Conservation (phyloP, 2,329 filamentous ascomycete genomes). For the Periconia macrospinosa region DNA sequence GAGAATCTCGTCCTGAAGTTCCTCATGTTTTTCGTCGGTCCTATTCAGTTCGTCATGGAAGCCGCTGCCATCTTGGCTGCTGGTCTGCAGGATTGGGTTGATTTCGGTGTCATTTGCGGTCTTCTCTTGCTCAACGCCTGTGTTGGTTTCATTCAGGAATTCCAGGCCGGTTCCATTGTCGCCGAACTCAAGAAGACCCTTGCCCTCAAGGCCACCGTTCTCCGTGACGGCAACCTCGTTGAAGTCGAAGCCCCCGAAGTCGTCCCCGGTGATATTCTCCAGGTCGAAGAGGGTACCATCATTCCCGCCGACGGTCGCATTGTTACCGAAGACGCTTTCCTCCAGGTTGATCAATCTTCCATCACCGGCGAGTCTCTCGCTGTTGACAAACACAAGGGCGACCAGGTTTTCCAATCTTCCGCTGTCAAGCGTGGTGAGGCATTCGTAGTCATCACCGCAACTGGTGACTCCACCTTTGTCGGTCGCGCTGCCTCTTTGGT, state of each 20-base stretch:
- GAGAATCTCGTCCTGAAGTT: conserved; percentile 85
- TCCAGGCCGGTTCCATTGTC: conserved; percentile 85
- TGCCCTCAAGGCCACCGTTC: conserved; percentile 82
- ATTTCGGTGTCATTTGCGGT: conserved; percentile 88
- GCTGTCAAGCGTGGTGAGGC: conserved; percentile 89
- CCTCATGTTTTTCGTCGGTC: conserved; percentile 78
- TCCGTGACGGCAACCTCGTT: conserved; percentile 76
- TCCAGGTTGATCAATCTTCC: conserved; percentile 89
- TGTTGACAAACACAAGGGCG: conserved; percentile 82
- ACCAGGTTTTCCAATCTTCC: conserved; percentile 82
- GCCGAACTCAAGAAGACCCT: conserved; percentile 90
- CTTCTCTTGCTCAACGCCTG: conserved; percentile 80
- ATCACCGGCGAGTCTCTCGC: conserved; percentile 91
- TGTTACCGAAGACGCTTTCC: conserved; percentile 79
- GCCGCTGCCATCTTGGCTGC: conserved; percentile 77
- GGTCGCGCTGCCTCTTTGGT: conserved; percentile 86
- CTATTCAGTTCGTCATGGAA: conserved; percentile 95
- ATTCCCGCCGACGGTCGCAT: conserved; percentile 87
- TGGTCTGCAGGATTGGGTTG: conserved; percentile 85
- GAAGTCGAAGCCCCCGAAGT: conserved; percentile 83
- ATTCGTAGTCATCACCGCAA: conserved; percentile 79
- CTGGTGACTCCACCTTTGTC: conserved; percentile 88
- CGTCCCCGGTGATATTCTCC: conserved; percentile 86
- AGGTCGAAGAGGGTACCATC: conserved; percentile 89
- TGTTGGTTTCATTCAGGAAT: conserved; percentile 89